A percentile compares a stretch with the other conserved stretches of the same genome.
These are phyloP conservation scores for Globisporangium emineosum DNA, from an alignment of 352 stramenopile species.

Conservation along the genomic window DNA sequence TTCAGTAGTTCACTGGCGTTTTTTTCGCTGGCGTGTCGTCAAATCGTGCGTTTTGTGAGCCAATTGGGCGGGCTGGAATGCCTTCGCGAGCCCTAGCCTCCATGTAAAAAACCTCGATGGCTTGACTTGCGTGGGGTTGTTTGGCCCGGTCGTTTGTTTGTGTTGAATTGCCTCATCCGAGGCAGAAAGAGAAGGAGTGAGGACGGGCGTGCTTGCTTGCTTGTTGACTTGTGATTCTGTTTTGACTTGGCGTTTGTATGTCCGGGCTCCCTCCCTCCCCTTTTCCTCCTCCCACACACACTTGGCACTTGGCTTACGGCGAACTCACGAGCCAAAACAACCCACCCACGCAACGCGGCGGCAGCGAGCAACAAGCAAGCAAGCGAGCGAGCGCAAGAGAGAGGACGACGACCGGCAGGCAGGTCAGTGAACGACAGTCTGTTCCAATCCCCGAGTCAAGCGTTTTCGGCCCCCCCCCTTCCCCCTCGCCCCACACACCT, in stretches of 20 bases:
- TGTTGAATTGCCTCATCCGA: neutral
- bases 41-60: neutral
- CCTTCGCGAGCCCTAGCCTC: neutral
- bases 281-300: neutral
- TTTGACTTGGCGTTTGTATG: constrained; percentile 12
- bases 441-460: no score
- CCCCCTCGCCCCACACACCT: constrained; percentile 1
- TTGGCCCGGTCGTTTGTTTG: neutral
- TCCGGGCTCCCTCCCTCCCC: neutral
- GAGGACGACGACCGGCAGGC: constrained; percentile 3
- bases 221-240: neutral
- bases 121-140: no score
- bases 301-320: neutral
- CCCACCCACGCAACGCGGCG: neutral
- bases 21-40: neutral
- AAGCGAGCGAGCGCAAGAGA: constrained; percentile 14
- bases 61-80: neutral
- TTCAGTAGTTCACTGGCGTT: neutral
- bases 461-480: neutral
- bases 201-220: constrained; percentile 3
- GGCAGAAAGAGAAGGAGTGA: constrained; percentile 8
- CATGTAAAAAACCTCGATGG: no score
- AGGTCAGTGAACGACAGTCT: neutral
- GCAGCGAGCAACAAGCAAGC: neutral
- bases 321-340: neutral